Evolutionary conservation across 139 green algal species (phyloP), one percentile per base, ranked within the genome.

Genomic region (Pleodorina starrii): DNA sequence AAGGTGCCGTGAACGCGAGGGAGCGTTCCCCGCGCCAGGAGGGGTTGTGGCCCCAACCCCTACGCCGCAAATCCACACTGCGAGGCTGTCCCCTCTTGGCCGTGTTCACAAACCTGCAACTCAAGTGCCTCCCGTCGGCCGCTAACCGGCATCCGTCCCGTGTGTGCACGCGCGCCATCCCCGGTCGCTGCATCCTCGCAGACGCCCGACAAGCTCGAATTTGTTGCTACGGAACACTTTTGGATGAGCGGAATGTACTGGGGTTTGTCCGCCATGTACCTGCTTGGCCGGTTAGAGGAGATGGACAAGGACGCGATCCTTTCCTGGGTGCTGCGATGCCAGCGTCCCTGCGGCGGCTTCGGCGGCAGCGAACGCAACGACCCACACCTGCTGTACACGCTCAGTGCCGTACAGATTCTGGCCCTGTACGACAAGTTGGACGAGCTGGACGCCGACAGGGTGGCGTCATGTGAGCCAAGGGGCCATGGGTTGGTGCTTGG

Each of bases 181-280:
- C n/a, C n/a, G n/a, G n/a, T n/a, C n/a, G n/a, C n/a, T n/a, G n/a
- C n/a, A n/a, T n/a, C n/a, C n/a, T 36, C 17, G 25, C 90, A 95
- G 91, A 85, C 35, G 12, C 87, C 88, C 0, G 89, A 93, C 85
- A 94, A 93, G 74, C 92, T 95, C 6, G 92, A 95, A 80, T 93
- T 94, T 85, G 96, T 97, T 32, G 94, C 94, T 2, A 99, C 97
- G 4, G 98, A 99, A 90, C 98, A 99, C 90, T 98, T 99, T 54
- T 96, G 98, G 74, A 96, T 99, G 95, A 98, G 94, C 78, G 98
- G 98, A 54, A 95, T 99, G 69, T 99, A 99, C 91, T 99, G 98
- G 98, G 98, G 97, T n/a, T 85, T 99, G 11, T 96, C 96, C 12
- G 96, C 97, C 10, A 93, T 99, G 93, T 81, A 93, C 38, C 89